phyloP scores from a whole-genome alignment of 2,329 filamentous ascomycete genomes.

The Trichoderma breve region DNA sequence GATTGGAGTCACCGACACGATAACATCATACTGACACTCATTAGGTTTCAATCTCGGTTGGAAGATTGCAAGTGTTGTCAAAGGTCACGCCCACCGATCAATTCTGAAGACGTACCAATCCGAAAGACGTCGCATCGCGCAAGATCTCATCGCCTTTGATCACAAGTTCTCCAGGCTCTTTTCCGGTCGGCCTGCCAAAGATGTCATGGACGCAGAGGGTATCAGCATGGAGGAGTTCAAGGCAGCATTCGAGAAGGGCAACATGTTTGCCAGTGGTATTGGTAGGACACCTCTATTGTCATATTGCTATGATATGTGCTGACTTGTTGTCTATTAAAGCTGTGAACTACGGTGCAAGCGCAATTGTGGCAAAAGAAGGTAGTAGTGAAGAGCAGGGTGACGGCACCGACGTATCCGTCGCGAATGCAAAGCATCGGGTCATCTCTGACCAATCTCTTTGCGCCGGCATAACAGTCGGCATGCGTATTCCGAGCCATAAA shows the following conservation, averaged over 20 bases:
- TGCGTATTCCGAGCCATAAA: background rate
- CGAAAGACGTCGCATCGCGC: background rate
- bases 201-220: slow-evolving; percentile 5
- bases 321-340: background rate
- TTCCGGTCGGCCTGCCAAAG: background rate
- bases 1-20: no score
- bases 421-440: background rate
- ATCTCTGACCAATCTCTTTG: background rate
- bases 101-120: background rate
- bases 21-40: background rate
- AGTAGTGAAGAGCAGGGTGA: background rate
- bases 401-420: background rate
- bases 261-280: slow-evolving; percentile 2
- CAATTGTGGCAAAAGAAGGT: background rate
- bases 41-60: background rate
- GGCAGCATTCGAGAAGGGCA: background rate
- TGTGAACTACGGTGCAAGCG: background rate
- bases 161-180: background rate
- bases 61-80: background rate
- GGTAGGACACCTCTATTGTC: background rate
- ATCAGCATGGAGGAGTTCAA: slow-evolving; percentile 1
- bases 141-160: background rate
- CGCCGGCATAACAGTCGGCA: background rate
- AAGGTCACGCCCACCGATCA: background rate
- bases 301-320: background rate